Evolutionary conservation across 768 basidiomycete genomes (phyloP).

Genomic region (Panus rudis): DNA sequence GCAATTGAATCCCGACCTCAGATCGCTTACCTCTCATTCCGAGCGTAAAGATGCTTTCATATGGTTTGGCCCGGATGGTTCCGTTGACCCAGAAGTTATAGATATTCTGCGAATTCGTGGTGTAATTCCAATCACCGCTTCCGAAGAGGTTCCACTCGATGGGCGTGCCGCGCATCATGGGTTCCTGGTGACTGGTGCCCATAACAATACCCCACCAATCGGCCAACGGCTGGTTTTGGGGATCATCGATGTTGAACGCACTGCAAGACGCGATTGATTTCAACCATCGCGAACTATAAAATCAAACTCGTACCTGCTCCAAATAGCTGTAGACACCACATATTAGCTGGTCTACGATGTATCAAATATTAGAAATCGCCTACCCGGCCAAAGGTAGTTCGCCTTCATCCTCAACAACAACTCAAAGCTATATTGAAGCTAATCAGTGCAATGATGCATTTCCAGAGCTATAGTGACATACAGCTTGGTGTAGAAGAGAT

Average conservation of each 20-base stretch:
- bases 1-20: conserved; percentile 15
- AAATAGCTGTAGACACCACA: conserved; percentile 17
- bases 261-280: conserved; percentile 11
- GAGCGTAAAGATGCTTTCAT: conserved; percentile 57
- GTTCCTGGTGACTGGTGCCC: conserved; percentile 72
- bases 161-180: conserved; percentile 67
- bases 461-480: conserved; percentile 19
- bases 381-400: conserved; percentile 65
- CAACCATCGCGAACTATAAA: no score
- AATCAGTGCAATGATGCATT: background rate
- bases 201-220: conserved; percentile 63
- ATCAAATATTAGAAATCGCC: background rate
- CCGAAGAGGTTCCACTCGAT: conserved; percentile 56
- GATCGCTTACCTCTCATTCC: conserved; percentile 60
- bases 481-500: conserved; percentile 51
- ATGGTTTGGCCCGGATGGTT: conserved; percentile 48
- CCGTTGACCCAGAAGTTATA: conserved; percentile 58
- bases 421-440: conserved; percentile 43
- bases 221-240: conserved; percentile 53
- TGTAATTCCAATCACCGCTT: conserved; percentile 57
- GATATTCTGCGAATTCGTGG: conserved; percentile 44
- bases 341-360: no score
- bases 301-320: conserved; percentile 28
- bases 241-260: conserved; percentile 53
- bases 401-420: conserved; percentile 58